Evolutionary conservation across 352 stramenopile species (phyloP).

Genomic region (Phytophthora niederhauseri): DNA sequence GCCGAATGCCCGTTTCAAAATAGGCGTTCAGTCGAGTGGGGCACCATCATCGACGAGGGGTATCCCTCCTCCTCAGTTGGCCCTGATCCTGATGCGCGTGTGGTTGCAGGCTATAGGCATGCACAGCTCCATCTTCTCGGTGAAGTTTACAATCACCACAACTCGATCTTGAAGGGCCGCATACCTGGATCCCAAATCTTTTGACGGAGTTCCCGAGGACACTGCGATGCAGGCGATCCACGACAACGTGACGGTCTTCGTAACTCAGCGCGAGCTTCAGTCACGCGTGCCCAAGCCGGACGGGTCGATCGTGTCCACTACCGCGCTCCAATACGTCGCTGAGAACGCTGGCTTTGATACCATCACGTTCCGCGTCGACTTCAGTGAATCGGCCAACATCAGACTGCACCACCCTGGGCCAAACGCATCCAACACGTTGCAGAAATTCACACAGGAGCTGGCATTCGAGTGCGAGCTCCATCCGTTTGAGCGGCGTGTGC

Average conservation of each 20-base stretch:
- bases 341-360: slow-evolving; percentile 44
- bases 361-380: slow-evolving; percentile 53
- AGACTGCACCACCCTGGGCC: slow-evolving; percentile 28
- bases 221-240: slow-evolving; percentile 28
- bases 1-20: slow-evolving; percentile 16
- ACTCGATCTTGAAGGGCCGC: slow-evolving; percentile 28
- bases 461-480: slow-evolving; percentile 35
- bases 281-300: slow-evolving; percentile 1
- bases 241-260: slow-evolving; percentile 40
- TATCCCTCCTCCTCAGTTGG: background rate
- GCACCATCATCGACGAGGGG: background rate
- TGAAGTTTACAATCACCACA: background rate
- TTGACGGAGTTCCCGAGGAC: background rate
- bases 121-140: background rate
- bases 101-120: background rate
- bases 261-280: slow-evolving; percentile 32
- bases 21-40: background rate
- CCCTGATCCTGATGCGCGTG: background rate
- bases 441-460: slow-evolving; percentile 15
- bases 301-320: background rate
- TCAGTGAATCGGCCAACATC: slow-evolving; percentile 46
- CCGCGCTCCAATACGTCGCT: slow-evolving; percentile 50
- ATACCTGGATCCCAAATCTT: slow-evolving; percentile 5
- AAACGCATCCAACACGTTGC: background rate
- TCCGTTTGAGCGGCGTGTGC: slow-evolving; percentile 43